Conservation (phyloP, 176 grass and related monocot genomes). For the Zoysia japonica region DNA sequence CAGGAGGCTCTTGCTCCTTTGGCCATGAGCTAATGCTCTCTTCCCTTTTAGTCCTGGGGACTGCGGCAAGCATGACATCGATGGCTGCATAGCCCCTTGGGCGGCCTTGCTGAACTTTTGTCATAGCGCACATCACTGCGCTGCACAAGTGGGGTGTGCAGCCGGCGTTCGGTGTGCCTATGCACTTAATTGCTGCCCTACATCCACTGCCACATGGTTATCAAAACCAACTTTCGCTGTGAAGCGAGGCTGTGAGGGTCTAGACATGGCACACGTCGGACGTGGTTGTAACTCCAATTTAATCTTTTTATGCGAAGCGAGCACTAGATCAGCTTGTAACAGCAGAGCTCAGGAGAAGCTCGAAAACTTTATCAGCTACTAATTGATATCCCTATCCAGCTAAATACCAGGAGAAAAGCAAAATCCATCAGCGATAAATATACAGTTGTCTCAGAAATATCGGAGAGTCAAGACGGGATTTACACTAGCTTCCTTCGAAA, state of each 20-base stretch:
- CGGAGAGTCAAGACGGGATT: slow-evolving; percentile 37
- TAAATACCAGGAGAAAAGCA: slow-evolving; percentile 27
- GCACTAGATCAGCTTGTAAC: not conserved
- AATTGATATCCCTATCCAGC: slow-evolving; percentile 31
- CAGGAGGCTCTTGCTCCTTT: not conserved
- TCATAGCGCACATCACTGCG: no score
- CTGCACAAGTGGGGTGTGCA: no score
- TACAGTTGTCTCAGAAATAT: slow-evolving; percentile 30
- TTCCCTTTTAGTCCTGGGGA: not conserved
- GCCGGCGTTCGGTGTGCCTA: no score
- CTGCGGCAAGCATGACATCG: not conserved
- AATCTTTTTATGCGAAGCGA: not conserved
- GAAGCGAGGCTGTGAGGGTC: no score
- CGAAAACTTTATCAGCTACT: slow-evolving; percentile 29
- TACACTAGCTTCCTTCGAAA: slow-evolving; percentile 49
- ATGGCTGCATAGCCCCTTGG: slow-evolving; percentile 6
- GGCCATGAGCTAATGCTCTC: not conserved
- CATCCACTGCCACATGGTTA: no score
- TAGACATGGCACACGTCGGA: no score
- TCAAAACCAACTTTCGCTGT: no score
- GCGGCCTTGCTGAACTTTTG: no score
- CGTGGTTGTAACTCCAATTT: not conserved
- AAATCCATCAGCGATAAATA: slow-evolving; percentile 41
- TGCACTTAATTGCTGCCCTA: no score
- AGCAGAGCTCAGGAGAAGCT: not conserved